These are phyloP conservation scores for Stereum hirsutum DNA, from an alignment of 1,284 basidiomycete genomes.

Conservation along the genomic window DNA sequence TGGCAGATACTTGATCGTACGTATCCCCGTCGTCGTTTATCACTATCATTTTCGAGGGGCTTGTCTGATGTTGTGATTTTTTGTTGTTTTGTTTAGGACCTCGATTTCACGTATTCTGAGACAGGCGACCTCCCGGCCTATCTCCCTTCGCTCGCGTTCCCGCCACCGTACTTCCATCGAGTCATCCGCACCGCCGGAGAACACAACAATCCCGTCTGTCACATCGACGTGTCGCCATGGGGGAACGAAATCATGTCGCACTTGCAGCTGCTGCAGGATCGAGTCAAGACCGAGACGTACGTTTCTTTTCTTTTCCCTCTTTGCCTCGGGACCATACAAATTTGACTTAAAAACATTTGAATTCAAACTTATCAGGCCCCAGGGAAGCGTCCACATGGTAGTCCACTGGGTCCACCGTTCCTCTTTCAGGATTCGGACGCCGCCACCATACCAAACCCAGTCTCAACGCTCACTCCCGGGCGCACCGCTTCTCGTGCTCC, in stretches of 20 bases:
- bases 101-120: slow-evolving; percentile 70
- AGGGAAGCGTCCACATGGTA: slow-evolving; percentile 68
- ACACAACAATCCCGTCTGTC: slow-evolving; percentile 56
- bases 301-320: slow-evolving; percentile 18
- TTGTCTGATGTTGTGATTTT: neutral
- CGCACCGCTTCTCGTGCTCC: slow-evolving; percentile 16
- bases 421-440: slow-evolving; percentile 53
- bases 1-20: slow-evolving; percentile 71
- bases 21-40: slow-evolving; percentile 15
- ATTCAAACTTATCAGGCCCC: too few species aligned
- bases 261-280: slow-evolving; percentile 67
- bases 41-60: slow-evolving; percentile 6
- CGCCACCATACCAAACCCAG: slow-evolving; percentile 16
- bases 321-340: too few species aligned
- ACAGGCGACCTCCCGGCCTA: slow-evolving; percentile 71
- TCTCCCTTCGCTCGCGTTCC: slow-evolving; percentile 64
- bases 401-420: slow-evolving; percentile 77
- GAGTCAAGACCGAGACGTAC: slow-evolving; percentile 71
- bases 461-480: slow-evolving; percentile 20
- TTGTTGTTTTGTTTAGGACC: slow-evolving; percentile 40
- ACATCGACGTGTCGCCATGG: slow-evolving; percentile 69
- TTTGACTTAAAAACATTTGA: slow-evolving; percentile 4
- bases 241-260: slow-evolving; percentile 64
- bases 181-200: slow-evolving; percentile 51
- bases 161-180: slow-evolving; percentile 78